phyloP scores from a whole-genome alignment of 331 rosid species.

The Quercus tomentella region DNA sequence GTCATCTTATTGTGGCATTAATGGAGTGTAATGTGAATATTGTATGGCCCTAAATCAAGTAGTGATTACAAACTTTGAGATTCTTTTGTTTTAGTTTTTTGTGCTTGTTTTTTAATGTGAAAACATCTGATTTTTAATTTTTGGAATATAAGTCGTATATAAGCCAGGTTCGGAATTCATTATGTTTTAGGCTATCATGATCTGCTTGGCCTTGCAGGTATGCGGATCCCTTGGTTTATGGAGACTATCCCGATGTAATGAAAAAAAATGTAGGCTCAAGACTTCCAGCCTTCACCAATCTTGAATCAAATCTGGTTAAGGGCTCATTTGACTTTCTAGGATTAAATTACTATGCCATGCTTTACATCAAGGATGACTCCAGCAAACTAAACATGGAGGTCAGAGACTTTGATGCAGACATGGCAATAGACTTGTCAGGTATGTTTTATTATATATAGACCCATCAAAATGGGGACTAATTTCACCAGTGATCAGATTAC shows the following conservation, averaged over 20 bases:
- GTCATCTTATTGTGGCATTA: not conserved
- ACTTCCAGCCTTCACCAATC: slow-evolving; percentile 36
- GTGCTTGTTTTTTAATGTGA: not conserved
- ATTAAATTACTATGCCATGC: slow-evolving; percentile 17
- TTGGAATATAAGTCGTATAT: not conserved
- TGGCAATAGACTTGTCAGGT: not conserved
- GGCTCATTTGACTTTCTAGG: slow-evolving; percentile 39
- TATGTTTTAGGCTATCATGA: not conserved
- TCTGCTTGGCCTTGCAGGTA: slow-evolving; percentile 24
- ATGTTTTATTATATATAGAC: not conserved
- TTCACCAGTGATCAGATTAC: not conserved
- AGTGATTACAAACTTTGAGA: not conserved
- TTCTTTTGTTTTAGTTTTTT: not conserved
- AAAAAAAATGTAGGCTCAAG: slow-evolving; percentile 33
- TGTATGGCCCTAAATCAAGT: not conserved
- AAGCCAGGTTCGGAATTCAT: not conserved
- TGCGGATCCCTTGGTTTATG: slow-evolving; percentile 26
- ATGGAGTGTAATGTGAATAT: not conserved
- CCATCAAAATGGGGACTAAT: not conserved
- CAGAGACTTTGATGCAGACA: slow-evolving; percentile 10
- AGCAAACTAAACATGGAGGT: not conserved
- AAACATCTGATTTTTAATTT: not conserved
- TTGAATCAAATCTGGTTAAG: slow-evolving; percentile 30
- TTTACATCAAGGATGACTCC: slow-evolving; percentile 4
- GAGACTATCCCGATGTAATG: slow-evolving; percentile 39